These are phyloP conservation scores for Rickenella mellea DNA, from an alignment of 768 basidiomycete species.

Conservation along the genomic window DNA sequence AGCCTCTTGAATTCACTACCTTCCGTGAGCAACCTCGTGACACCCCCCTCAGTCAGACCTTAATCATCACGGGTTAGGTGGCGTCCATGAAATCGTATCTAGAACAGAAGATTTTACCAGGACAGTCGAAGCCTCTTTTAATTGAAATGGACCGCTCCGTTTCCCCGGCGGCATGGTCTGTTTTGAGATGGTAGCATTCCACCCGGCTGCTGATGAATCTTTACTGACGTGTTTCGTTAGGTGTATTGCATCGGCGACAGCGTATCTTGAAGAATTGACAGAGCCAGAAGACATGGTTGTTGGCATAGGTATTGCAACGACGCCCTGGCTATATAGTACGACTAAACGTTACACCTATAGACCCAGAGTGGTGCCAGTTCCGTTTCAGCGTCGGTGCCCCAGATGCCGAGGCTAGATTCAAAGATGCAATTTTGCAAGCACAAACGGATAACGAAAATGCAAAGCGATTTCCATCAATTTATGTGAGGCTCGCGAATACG, in stretches of 20 bases:
- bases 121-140: slow-evolving; percentile 44
- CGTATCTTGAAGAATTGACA: slow-evolving; percentile 56
- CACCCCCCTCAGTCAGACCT: too few relatives aligned
- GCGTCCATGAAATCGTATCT: slow-evolving; percentile 51
- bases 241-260: slow-evolving; percentile 67
- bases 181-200: slow-evolving; percentile 46
- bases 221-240: slow-evolving; percentile 18
- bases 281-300: slow-evolving; percentile 43
- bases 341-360: slow-evolving; percentile 18
- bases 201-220: neutral
- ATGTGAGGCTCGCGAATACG: slow-evolving; percentile 19
- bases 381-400: slow-evolving; percentile 64
- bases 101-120: slow-evolving; percentile 35
- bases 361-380: slow-evolving; percentile 48
- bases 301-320: slow-evolving; percentile 36
- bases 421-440: slow-evolving; percentile 32
- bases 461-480: slow-evolving; percentile 28
- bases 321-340: neutral
- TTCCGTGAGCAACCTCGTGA: slow-evolving; percentile 27
- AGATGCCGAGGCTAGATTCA: slow-evolving; percentile 61
- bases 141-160: slow-evolving; percentile 40
- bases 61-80: slow-evolving; percentile 28
- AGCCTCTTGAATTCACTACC: slow-evolving; percentile 38
- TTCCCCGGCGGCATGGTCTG: slow-evolving; percentile 53
- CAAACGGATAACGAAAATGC: slow-evolving; percentile 30